Conservation (phyloP, 1,139 yeast species). For the Saccharomyces hybrid region DNA sequence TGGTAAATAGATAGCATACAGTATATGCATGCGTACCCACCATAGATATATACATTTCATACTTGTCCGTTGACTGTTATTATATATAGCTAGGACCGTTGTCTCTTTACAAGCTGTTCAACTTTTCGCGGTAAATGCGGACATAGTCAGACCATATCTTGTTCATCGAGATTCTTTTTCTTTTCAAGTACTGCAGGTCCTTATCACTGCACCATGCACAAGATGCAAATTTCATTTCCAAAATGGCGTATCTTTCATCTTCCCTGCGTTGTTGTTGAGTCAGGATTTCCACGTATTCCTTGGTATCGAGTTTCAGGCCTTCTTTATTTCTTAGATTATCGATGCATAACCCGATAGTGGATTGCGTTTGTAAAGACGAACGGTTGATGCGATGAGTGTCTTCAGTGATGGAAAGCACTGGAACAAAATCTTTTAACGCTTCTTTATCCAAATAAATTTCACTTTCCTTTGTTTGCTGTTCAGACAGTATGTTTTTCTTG, state of each 20-base stretch:
- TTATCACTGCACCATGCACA: constrained; percentile 4
- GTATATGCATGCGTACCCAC: neutral
- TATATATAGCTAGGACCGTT: neutral
- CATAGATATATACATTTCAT: neutral
- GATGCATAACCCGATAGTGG: neutral
- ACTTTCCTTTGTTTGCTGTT: neutral
- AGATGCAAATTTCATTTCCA: constrained; percentile 3
- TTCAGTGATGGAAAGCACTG: neutral
- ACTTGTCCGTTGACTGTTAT: neutral
- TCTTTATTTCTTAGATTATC: neutral
- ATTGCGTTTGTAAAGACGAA: neutral
- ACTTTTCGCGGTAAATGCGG: constrained; percentile 1
- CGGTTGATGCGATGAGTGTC: neutral
- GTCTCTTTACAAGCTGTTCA: neutral
- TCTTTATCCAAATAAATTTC: neutral
- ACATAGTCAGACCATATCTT: constrained; percentile 6
- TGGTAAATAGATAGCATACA: neutral
- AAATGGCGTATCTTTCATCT: constrained; percentile 3
- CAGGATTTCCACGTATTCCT: constrained; percentile 2
- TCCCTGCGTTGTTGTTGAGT: constrained; percentile 2
- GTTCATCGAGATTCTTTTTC: constrained; percentile 3
- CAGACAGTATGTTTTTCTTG: neutral
- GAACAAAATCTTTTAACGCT: neutral
- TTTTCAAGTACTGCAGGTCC: constrained; percentile 2
- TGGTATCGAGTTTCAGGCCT: neutral